Base-by-base conservation (phyloP, 257 asterid species). In the Nemophila menziesii region DNA sequence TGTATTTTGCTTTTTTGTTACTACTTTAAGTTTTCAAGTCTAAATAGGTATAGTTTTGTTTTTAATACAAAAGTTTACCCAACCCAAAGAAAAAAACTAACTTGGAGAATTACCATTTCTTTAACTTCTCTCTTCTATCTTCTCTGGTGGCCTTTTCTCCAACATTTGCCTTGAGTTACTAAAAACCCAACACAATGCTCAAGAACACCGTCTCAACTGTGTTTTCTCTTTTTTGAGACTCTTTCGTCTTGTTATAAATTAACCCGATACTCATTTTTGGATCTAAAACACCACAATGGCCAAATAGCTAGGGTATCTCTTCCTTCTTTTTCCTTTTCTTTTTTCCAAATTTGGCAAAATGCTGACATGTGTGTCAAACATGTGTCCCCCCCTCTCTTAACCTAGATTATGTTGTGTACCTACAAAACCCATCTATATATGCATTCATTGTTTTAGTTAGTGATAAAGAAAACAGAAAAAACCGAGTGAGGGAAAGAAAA, bases 291-390 rank as follows among this genome's bases (percentile, higher is more conserved):
- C 56, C 47, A 15, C 62, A 29, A 56, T 54, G 55, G 70, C 53
- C 57, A 46, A 39, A 53, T 56, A 33, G 22, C 18, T 55, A 21
- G 12, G 26, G 57, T 52, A 43, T 29, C 18, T 63, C 53, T 55
- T 59, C 58, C 56, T 51, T 18, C 40, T 16, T 10, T 22, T 40
- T 51, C 8, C 17, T 33, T 50, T 19, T 18, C 17, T 2, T 11
- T 7, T 42, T n/a, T 53, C 43, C 9, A 60, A 62, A 75, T 57
- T 70, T 73, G 61, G 92, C 70, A 73, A 69, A 67, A 34, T 48
- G 54, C 70, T 44, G 51, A 61, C 65, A 45, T 39, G 45, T 56
- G 21, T 19, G 16, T 22, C 49, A 36, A 37, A 55, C 19, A 43
- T 11, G 40, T 20, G 16, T 34, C 45, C 51, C 39, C 22, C 11